Conservation (phyloP, 306 rosid genomes). For the Arachis hypogaea region DNA sequence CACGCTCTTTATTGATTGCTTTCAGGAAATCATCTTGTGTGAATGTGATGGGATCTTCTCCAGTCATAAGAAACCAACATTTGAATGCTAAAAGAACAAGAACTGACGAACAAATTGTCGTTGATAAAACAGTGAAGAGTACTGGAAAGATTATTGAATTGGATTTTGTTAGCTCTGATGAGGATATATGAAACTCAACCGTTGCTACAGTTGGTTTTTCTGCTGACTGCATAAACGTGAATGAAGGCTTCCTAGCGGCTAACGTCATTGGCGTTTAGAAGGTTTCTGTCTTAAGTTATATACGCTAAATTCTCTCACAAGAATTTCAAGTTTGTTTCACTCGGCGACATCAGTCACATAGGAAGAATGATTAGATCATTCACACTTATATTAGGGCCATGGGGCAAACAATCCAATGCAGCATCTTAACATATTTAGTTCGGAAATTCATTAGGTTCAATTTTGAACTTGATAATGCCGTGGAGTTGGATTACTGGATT, state of each 20-base stretch:
- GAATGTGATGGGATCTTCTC: conserved; percentile 43
- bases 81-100: conserved; percentile 60
- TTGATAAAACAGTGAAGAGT: conserved; percentile 46
- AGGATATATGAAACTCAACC: conserved; percentile 52
- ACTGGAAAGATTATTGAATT: conserved; percentile 75
- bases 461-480: neutral
- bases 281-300: conserved; percentile 10
- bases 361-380: conserved; percentile 10
- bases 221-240: neutral
- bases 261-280: conserved; percentile 2
- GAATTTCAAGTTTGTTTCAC: neutral
- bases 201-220: conserved; percentile 12
- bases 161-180: conserved; percentile 78
- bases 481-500: neutral
- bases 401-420: neutral
- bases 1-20: conserved; percentile 26
- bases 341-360: neutral
- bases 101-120: conserved; percentile 44
- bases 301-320: neutral
- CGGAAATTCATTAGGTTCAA: neutral
- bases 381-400: neutral
- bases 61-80: conserved; percentile 42
- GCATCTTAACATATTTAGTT: neutral
- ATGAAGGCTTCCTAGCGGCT: conserved; percentile 17
- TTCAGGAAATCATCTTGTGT: conserved; percentile 66